Percentiles rank a stretch among this genome's conserved stretches.
These are phyloP conservation scores for Craterostigma plantagineum DNA, from an alignment of 257 asterid species.

Conservation along the genomic window DNA sequence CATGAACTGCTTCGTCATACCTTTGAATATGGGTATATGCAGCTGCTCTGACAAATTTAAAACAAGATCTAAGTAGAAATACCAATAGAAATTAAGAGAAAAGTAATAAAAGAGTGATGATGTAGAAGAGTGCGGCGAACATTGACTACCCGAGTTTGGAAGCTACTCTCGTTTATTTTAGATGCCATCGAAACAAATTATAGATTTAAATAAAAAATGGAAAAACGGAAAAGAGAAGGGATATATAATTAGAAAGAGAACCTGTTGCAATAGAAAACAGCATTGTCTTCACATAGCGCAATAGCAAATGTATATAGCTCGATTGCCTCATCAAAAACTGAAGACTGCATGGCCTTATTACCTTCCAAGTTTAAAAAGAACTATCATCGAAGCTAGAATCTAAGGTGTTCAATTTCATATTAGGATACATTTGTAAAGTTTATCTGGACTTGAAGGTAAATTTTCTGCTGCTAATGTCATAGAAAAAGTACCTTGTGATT, in stretches of 20 bases:
- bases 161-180: too few species aligned
- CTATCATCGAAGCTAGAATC: too few species aligned
- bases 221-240: too few species aligned
- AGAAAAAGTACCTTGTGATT: conserved; percentile 44
- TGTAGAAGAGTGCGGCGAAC: too few species aligned
- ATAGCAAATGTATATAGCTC: conserved; percentile 66
- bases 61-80: not conserved
- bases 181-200: too few species aligned
- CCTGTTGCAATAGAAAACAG: conserved; percentile 84
- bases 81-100: conserved; percentile 4
- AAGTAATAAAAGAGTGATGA: too few species aligned
- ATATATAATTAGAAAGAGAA: too few species aligned
- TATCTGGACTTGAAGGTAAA: not conserved
- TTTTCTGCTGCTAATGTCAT: not conserved
- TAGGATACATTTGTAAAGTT: not conserved
- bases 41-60: conserved; percentile 50
- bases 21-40: conserved; percentile 53
- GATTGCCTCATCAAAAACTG: conserved; percentile 39
- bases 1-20: conserved; percentile 42
- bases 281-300: conserved; percentile 55
- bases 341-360: conserved; percentile 68
- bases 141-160: too few species aligned
- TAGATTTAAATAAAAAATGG: too few species aligned
- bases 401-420: too few species aligned
- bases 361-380: conserved; percentile 21